Evolutionary conservation across 176 grass and related monocot species (phyloP), one percentile per base, ranked within the genome.

Genomic region (Eragrostis nindensis): DNA sequence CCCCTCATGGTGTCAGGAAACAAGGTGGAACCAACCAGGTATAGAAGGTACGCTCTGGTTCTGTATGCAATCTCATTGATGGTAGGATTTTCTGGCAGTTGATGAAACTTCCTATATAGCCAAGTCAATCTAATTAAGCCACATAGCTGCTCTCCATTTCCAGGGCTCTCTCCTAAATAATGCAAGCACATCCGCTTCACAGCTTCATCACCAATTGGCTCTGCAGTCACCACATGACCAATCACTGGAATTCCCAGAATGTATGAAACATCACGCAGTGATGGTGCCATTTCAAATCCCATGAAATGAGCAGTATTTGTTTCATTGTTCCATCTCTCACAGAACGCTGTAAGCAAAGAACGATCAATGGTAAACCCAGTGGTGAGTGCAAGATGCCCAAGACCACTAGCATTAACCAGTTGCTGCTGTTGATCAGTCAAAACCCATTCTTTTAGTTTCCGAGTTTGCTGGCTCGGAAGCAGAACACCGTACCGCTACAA

Each of bases 51-150:
- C n/a, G 87, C 87, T 43, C 87, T 72, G 65, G 87, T 89, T 77
- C 87, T 77, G 57, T 82, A 89, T 49, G 72, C 78, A 66, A 89
- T 82, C 57, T 89, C 78, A 57, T 89, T 85, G 22, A 77, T 43
- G n/a, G 87, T 82, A 5, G 82, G 87, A 63, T 85, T 85, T 85
- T 82, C 82, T 30, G 87, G 82, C n/a, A 89, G 60, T 72, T 85
- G 82, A 65, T 81, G 73, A 30, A 89, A 89, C 32, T 89, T 89
- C 78, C 87, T 85, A 74, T 85, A 85, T 41, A 89, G 59, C 87
- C 87, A 89, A 71, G 87, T 89, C 83, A 89, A 82, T 80, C 87
- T 82, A 68, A 89, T 89, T 66, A 89, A 86, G 60, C 87, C 87
- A 86, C 87, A 86, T 21, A 86, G 43, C 50, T 89, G 87, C 78